Conservation (phyloP, 345 rosid genomes). For the Eucalyptus microcorys region DNA sequence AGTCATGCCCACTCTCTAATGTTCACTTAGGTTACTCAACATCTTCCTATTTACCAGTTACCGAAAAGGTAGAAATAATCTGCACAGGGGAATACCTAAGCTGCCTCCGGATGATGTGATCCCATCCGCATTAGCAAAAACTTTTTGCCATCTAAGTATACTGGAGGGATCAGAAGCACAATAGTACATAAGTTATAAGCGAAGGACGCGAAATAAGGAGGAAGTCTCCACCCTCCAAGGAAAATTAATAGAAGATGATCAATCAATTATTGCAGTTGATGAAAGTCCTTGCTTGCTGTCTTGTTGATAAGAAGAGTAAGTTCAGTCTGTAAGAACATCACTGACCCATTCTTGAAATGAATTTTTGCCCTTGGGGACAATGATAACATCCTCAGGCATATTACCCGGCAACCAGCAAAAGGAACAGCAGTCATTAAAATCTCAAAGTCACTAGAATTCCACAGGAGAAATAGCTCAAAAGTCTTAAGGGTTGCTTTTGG, state of each 20-base stretch:
- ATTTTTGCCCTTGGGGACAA: background rate
- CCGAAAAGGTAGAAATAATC: background rate
- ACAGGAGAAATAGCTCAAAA: background rate
- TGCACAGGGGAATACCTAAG: background rate
- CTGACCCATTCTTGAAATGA: background rate
- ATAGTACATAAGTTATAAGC: background rate
- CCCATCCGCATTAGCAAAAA: background rate
- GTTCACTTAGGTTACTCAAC: background rate
- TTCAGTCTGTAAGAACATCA: background rate
- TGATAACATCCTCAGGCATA: background rate
- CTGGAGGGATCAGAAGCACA: background rate
- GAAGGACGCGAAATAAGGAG: background rate
- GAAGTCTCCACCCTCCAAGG: background rate
- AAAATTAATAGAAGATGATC: background rate
- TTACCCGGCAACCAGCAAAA: background rate
- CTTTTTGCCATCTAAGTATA: background rate
- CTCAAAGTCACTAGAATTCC: background rate
- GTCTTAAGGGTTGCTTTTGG: background rate
- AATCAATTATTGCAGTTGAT: background rate
- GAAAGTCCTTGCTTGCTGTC: background rate
- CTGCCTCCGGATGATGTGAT: background rate
- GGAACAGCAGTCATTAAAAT: background rate
- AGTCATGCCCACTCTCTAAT: background rate
- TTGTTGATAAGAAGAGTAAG: background rate
- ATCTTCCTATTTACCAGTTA: background rate